These are phyloP conservation scores for Boeremia exigua DNA, from an alignment of 2,329 filamentous ascomycete genomes.

Conservation along the genomic window DNA sequence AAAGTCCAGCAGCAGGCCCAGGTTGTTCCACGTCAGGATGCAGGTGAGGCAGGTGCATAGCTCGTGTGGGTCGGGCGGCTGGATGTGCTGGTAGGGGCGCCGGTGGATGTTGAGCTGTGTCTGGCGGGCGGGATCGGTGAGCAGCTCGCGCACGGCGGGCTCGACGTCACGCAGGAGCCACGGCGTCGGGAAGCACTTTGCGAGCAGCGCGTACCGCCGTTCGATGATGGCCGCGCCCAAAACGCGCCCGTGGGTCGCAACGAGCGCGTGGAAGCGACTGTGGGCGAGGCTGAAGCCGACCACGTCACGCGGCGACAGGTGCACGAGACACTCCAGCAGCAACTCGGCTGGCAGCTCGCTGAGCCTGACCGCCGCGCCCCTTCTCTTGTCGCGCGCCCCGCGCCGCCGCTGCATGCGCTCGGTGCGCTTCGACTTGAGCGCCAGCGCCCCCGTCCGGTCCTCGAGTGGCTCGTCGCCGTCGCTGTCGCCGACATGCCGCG, in stretches of 20 bases:
- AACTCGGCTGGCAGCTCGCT: slow-evolving; percentile 62
- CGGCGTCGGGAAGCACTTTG: slow-evolving; percentile 60
- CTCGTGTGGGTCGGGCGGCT: slow-evolving; percentile 52
- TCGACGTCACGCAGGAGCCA: slow-evolving; percentile 53
- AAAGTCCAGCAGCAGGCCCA: slow-evolving; percentile 62
- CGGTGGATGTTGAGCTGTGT: slow-evolving; percentile 55
- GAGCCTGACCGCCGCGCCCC: slow-evolving; percentile 45
- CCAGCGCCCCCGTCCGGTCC: slow-evolving; percentile 57
- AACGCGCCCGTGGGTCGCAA: slow-evolving; percentile 52
- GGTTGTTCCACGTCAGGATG: slow-evolving; percentile 62
- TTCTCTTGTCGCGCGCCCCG: slow-evolving; percentile 35
- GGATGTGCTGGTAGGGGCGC: slow-evolving; percentile 61
- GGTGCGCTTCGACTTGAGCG: slow-evolving; percentile 60
- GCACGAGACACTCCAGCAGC: slow-evolving; percentile 55
- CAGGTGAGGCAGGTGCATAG: slow-evolving; percentile 66
- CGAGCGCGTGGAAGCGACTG: slow-evolving; percentile 52
- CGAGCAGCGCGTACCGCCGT: slow-evolving; percentile 58
- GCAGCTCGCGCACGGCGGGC: slow-evolving; percentile 41
- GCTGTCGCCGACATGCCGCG: slow-evolving; percentile 27
- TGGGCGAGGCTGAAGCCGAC: slow-evolving; percentile 55
- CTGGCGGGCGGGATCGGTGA: slow-evolving; percentile 53
- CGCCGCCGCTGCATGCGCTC: slow-evolving; percentile 56
- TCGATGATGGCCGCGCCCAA: slow-evolving; percentile 54
- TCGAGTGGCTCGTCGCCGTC: slow-evolving; percentile 56
- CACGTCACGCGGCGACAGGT: slow-evolving; percentile 59